phyloP scores from a whole-genome alignment of 345 rosid species.

The thale cress (Arabidopsis thaliana) region TAIR10.1 NC_003070.9:6244001-6244500 shows the following conservation, averaged over 20 bases:
- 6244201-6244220: slow-evolving; percentile 31
- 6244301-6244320: background rate
- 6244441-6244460: background rate
- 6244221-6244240: slow-evolving; percentile 30
- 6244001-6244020: slow-evolving; percentile 27
- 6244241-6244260: background rate
- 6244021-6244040: slow-evolving; percentile 30
- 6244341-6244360: background rate
- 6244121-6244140: slow-evolving; percentile 18
- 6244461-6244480: slow-evolving; percentile 30
- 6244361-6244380: slow-evolving; percentile 12
- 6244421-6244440: slow-evolving; percentile 4
- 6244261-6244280: background rate
- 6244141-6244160: background rate
- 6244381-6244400: background rate
- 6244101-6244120: background rate
- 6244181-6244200: slow-evolving; percentile 19
- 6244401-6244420: background rate
- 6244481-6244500: slow-evolving; percentile 37
- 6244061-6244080: background rate
- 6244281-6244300: background rate
- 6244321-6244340: background rate
- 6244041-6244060: slow-evolving; percentile 9
- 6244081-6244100: background rate
- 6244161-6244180: slow-evolving; percentile 4